Conservation (phyloP, 495 filamentous ascomycete genomes). For the Trichoderma erinaceum region DNA sequence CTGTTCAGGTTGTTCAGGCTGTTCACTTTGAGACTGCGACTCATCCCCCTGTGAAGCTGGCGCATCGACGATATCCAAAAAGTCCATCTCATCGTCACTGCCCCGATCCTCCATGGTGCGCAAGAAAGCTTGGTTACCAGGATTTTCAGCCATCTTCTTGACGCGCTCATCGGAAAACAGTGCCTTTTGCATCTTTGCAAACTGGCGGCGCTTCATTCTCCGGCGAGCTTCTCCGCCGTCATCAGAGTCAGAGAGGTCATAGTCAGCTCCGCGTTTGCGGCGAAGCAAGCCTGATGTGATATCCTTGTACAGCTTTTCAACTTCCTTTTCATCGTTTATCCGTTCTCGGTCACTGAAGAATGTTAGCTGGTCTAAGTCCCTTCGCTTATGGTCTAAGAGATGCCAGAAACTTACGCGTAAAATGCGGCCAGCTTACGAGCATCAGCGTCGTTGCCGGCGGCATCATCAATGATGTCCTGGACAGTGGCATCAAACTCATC, state of each 20-base stretch:
- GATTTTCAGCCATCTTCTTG: conserved; percentile 83
- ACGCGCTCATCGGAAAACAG: conserved; percentile 87
- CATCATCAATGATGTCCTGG: conserved; percentile 85
- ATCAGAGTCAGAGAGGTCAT: conserved; percentile 81
- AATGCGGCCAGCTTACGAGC: conserved; percentile 76
- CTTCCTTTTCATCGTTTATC: conserved; percentile 69
- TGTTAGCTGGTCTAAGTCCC: conserved; percentile 17
- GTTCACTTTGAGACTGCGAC: conserved; percentile 35
- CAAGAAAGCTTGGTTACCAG: conserved; percentile 85
- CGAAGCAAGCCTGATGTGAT: conserved; percentile 81
- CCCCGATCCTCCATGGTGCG: conserved; percentile 79
- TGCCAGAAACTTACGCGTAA: conserved; percentile 64
- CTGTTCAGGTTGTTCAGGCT: conserved; percentile 37
- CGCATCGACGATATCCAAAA: conserved; percentile 47
- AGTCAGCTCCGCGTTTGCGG: conserved; percentile 65
- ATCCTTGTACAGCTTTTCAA: conserved; percentile 85
- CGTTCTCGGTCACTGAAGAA: conserved; percentile 56
- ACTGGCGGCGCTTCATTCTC: conserved; percentile 76
- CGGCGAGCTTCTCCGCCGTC: conserved; percentile 73
- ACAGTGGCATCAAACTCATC: conserved; percentile 59
- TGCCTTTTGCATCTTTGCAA: conserved; percentile 85
- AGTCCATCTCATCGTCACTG: conserved; percentile 71
- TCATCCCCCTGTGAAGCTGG: not conserved
- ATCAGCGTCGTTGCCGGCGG: conserved; percentile 60
- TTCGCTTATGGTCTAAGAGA: not conserved